Evolutionary conservation across 2,329 filamentous ascomycete genomes (phyloP).

Genomic region (Penicillium concentricum): DNA sequence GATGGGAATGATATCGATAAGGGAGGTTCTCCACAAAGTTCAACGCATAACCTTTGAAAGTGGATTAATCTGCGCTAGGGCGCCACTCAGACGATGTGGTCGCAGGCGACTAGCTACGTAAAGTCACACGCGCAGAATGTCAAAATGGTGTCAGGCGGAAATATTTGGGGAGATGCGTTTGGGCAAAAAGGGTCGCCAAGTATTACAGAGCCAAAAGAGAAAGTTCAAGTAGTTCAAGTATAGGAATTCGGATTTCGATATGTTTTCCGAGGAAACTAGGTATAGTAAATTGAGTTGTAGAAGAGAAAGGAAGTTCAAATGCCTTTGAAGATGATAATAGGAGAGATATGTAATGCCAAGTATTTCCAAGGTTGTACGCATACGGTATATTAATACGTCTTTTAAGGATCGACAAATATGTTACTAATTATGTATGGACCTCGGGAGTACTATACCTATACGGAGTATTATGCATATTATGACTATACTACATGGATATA

Average conservation of each 20-base stretch:
- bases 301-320: background rate
- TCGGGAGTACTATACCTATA: too few species aligned
- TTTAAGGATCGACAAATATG: background rate
- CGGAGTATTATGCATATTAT: too few species aligned
- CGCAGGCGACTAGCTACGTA: constrained; percentile 5
- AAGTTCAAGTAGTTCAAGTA: too few species aligned
- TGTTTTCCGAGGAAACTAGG: background rate
- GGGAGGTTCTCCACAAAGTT: constrained; percentile 7
- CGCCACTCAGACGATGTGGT: constrained; percentile 14
- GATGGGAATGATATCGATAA: constrained; percentile 8
- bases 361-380: background rate
- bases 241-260: background rate
- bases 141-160: constrained; percentile 3
- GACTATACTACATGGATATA: too few species aligned
- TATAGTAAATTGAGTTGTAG: background rate
- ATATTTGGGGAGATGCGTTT: background rate
- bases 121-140: constrained; percentile 17
- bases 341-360: background rate
- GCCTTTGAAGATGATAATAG: too few species aligned
- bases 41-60: background rate
- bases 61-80: constrained; percentile 2
- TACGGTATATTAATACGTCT: background rate
- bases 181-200: constrained; percentile 1
- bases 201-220: background rate
- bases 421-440: background rate